Conservation (phyloP, 1,139 yeast species). For the Scheffersomyces titani region DNA sequence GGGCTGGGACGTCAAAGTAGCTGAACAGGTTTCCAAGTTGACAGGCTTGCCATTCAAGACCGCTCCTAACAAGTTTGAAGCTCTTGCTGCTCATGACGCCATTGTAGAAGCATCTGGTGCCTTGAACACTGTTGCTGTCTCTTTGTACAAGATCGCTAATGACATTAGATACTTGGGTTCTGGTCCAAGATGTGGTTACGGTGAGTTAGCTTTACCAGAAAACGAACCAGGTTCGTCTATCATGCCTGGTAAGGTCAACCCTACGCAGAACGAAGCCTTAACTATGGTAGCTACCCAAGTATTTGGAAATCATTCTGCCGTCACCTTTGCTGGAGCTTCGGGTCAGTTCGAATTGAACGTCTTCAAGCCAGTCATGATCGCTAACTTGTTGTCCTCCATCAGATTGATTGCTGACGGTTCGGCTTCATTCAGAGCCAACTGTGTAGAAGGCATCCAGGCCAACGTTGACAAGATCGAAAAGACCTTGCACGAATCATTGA, state of each 20-base stretch:
- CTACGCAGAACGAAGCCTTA: conserved; percentile 97
- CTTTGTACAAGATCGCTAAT: conserved; percentile 93
- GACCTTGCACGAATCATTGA: conserved; percentile 87
- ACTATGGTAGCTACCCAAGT: conserved; percentile 99
- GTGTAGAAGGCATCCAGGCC: conserved; percentile 93
- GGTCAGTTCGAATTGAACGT: conserved; percentile 99
- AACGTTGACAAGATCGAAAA: conserved; percentile 85
- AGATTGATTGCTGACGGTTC: conserved; percentile 88
- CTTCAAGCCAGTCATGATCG: conserved; percentile 93
- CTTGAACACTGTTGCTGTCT: conserved; percentile 89
- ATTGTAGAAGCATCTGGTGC: conserved; percentile 98
- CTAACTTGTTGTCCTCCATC: conserved; percentile 84
- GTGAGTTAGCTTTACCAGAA: conserved; percentile 92
- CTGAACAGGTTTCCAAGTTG: conserved; percentile 73
- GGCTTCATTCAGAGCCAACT: conserved; percentile 86
- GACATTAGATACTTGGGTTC: conserved; percentile 98
- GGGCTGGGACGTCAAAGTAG: conserved; percentile 86
- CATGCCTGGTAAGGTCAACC: conserved; percentile 99
- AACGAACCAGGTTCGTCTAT: conserved; percentile 99
- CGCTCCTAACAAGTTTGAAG: conserved; percentile 98
- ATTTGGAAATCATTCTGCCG: conserved; percentile 92
- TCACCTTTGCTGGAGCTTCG: conserved; percentile 96
- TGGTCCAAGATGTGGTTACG: conserved; percentile 99
- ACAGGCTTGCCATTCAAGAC: conserved; percentile 89
- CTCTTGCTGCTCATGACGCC: conserved; percentile 98